These are phyloP conservation scores for Kwoniella newhampshirensis DNA, from an alignment of 768 basidiomycete genomes.

Conservation along the genomic window DNA sequence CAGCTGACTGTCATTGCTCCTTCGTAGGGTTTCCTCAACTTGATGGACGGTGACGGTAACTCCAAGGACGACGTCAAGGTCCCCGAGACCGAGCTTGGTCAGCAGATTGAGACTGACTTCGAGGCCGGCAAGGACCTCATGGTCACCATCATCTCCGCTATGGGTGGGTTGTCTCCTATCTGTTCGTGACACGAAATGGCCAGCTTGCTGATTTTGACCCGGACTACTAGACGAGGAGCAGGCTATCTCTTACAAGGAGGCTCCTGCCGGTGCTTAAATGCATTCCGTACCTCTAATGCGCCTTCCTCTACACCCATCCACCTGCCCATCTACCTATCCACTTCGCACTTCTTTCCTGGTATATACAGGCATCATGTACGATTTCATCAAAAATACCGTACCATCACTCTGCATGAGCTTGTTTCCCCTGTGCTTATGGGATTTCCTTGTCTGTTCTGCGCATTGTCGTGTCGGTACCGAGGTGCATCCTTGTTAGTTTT, in stretches of 20 bases:
- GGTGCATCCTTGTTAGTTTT: too few species aligned
- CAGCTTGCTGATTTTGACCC: conserved; percentile 13
- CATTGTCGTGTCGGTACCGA: too few species aligned
- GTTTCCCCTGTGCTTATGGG: not conserved
- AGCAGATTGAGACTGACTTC: conserved; percentile 67
- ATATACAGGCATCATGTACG: conserved; percentile 5
- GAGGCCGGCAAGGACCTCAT: conserved; percentile 84
- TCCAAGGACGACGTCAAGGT: conserved; percentile 92
- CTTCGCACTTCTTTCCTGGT: too few species aligned
- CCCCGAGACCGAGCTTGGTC: conserved; percentile 80
- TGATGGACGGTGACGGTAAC: conserved; percentile 76
- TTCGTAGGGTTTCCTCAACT: conserved; percentile 79
- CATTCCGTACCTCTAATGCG: not conserved
- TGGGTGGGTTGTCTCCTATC: conserved; percentile 58
- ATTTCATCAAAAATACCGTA: not conserved
- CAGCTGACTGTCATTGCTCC: conserved; percentile 10
- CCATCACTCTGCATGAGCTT: conserved; percentile 1
- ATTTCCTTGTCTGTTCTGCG: not conserved
- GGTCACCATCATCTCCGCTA: conserved; percentile 64
- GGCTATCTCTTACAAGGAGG: conserved; percentile 86
- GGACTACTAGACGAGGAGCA: conserved; percentile 66
- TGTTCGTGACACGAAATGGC: not conserved
- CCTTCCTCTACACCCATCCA: not conserved
- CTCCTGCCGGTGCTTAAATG: conserved; percentile 63
- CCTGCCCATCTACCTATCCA: not conserved